Evolutionary conservation across 345 rosid genomes (phyloP).

Genomic region (Syzygium jambos): DNA sequence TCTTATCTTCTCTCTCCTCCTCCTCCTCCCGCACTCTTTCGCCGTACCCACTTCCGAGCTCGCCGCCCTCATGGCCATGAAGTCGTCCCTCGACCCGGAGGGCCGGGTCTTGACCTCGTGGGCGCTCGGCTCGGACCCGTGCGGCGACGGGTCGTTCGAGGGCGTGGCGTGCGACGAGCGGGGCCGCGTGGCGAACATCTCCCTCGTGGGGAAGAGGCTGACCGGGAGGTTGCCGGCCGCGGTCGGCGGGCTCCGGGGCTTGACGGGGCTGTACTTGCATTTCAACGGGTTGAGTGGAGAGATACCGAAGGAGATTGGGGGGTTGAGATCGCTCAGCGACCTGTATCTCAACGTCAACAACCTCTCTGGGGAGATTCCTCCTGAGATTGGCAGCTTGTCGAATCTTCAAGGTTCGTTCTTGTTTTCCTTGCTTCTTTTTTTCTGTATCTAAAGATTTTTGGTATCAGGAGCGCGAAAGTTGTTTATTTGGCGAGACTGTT

Average conservation of each 20-base stretch:
- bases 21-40: constrained; percentile 18
- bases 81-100: constrained; percentile 75
- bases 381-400: constrained; percentile 51
- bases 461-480: background rate
- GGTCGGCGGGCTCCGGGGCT: constrained; percentile 56
- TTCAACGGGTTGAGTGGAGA: constrained; percentile 70
- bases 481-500: background rate
- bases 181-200: constrained; percentile 67
- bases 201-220: constrained; percentile 89
- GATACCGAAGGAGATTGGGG: constrained; percentile 69
- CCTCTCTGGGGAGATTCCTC: constrained; percentile 74
- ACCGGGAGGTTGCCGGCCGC: constrained; percentile 70
- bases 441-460: background rate
- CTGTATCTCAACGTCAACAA: constrained; percentile 83
- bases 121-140: constrained; percentile 44
- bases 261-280: constrained; percentile 88
- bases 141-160: constrained; percentile 54
- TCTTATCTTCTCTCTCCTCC: background rate
- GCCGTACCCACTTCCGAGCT: constrained; percentile 45
- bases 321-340: constrained; percentile 51
- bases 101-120: constrained; percentile 66
- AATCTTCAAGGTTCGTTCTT: constrained; percentile 67
- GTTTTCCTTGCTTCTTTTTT: background rate
- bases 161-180: constrained; percentile 82
- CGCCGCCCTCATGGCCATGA: constrained; percentile 59